Evolutionary conservation across 805 yeast species (phyloP), one percentile per base, ranked within the genome.

Genomic region (Candida cerambycidarum): DNA sequence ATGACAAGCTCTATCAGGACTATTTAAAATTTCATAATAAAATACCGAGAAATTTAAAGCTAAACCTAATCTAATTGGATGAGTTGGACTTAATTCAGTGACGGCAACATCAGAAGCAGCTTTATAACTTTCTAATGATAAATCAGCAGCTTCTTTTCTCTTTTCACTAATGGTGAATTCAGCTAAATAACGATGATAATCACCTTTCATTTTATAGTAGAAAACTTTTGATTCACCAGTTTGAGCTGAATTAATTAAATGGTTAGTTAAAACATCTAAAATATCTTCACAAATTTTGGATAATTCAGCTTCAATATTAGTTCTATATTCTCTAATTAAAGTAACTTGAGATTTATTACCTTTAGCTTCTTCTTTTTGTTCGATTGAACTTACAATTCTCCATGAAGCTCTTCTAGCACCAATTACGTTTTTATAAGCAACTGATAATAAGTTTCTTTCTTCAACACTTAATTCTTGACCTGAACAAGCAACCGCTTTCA

Each of bases 351-450:
- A 75, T 61, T 87, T 95, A 65, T 89, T 88, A 64, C 96, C 97
- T 75, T 90, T 90, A 57, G 89, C 85, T 71, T 90, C 97, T 75
- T 92, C 98, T 75, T 89, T 90, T 74, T 92, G 97, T 73, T 92
- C 99, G 61, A 92, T 92, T 37, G 97, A 89, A 29, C 97, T 89
- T 41, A 93, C 97, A 63, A 93, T 89, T 81, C 99, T 86, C 98
- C 98, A 93, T 35, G 97, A 89, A 46, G 99, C 98, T 76, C 99
- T 90, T 63, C 98, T 89, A 46, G 98, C 96, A 64, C 99, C 99
- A 70, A 92, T 92, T 44, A 92, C 98, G 64, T 92, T 92, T 75
- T 92, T 92, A 79, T 92, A 92, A 49, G 99, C 99, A 58, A 93
- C 98, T 25, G 97, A 89, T 59, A 92, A 80, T 56, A 92, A 78